phyloP scores from a whole-genome alignment of 2,329 filamentous ascomycete genomes.

The Aspergillus fumigatiaffinis region DNA sequence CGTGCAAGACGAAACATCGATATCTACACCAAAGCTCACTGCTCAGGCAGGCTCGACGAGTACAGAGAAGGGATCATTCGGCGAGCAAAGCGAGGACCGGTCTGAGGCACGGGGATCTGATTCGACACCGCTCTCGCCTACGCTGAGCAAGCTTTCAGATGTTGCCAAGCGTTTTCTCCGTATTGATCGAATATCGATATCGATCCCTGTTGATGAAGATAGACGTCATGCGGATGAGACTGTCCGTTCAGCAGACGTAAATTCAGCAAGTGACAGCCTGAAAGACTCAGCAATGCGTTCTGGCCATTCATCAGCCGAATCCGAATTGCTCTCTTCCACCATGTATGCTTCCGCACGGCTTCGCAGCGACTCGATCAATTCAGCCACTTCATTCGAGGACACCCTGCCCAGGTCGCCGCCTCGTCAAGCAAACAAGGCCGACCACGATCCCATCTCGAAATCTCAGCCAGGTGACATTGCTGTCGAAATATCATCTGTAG shows the following conservation, averaged over 20 bases:
- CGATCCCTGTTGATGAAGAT: conserved; percentile 26
- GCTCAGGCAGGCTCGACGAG: conserved; percentile 14
- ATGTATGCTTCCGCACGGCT: conserved; percentile 17
- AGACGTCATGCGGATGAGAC: conserved; percentile 6
- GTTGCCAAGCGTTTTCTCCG: conserved; percentile 33
- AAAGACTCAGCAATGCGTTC: conserved; percentile 19
- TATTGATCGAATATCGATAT: conserved; percentile 33
- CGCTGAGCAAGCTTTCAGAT: conserved; percentile 21
- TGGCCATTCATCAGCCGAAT: conserved; percentile 18
- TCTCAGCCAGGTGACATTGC: conserved; percentile 17
- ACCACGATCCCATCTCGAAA: background rate
- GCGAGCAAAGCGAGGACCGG: conserved; percentile 6
- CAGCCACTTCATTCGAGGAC: conserved; percentile 11
- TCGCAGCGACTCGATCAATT: conserved; percentile 15
- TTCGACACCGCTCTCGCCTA: conserved; percentile 13
- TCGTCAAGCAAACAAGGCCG: conserved; percentile 1
- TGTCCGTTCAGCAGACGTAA: conserved; percentile 7
- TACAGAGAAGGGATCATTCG: conserved; percentile 6
- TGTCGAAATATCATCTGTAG: conserved; percentile 29
- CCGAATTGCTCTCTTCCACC: conserved; percentile 23
- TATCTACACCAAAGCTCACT: conserved; percentile 29
- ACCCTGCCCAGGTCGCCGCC: conserved; percentile 4
- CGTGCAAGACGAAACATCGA: conserved; percentile 14
- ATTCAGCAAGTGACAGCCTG: conserved; percentile 14
- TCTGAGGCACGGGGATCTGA: conserved; percentile 12